Base-by-base conservation (phyloP, 164 flowering plant genomes). In the Echeveria elegans region DNA sequence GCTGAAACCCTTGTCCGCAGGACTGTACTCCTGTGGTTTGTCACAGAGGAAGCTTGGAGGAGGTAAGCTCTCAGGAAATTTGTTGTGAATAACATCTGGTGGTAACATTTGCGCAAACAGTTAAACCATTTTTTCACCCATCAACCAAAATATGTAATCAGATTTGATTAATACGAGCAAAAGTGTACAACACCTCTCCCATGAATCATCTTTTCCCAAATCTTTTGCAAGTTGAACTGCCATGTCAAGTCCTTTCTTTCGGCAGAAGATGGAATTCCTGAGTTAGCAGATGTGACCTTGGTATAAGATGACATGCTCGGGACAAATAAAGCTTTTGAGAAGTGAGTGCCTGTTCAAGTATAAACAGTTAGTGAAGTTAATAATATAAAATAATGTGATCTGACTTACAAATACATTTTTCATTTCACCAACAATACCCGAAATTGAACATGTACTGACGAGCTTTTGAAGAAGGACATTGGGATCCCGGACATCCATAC, bases 401-500 rank as follows among this genome's bases (percentile, higher is more conserved):
- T 1, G 14, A 10, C 7, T 2, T 24, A 10, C 10, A 53, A 53
- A 53, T 53, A 31, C 7, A 31, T 50, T 1, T 37, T 38, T 34
- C 40, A 26, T 47, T 59, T 58, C 29, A 73, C 68, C 50, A 65
- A 59, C 31, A 21, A 60, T 82, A 92, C 97, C 97, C 70, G 84
- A 82, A 50, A 82, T 74, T 68, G 97, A 86, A 77, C 96, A 92
- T 7, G 86, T 83, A 52, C 65, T 73, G 69, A 87, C 76, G 66
- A 92, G 92, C 64, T 63, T 76, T 67, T 90, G 90, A 72, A 91
- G 92, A 69, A 92, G 76, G 70, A 81, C 32, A 58, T 84, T 78
- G 41, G 97, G 97, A 70, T 89, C 89, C 75, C 97, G 86, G 63
- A 84, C 83, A 8, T 83, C 90, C 93, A 85, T 87, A 81, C 97